phyloP scores from a whole-genome alignment of 768 basidiomycete genomes.

The Mycena crocata region DNA sequence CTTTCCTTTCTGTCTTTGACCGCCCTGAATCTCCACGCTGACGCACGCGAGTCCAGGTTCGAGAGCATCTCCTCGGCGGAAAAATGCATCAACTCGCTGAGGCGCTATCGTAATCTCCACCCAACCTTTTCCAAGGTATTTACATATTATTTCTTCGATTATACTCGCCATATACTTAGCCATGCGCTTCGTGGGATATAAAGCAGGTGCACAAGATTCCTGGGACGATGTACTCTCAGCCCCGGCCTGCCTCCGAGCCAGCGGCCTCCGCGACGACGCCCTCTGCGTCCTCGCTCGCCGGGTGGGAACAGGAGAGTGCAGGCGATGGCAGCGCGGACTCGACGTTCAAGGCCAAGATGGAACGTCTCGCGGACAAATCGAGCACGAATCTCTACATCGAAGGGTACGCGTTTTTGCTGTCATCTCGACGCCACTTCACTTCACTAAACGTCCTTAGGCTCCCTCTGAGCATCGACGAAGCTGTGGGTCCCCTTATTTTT shows the following conservation, averaged over 20 bases:
- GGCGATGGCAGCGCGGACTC: constrained; percentile 41
- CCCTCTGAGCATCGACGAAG: constrained; percentile 76
- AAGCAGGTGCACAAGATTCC: constrained; percentile 85
- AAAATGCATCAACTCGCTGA: constrained; percentile 76
- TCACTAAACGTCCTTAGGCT: constrained; percentile 51
- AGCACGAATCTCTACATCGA: constrained; percentile 89
- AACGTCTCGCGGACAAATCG: constrained; percentile 69
- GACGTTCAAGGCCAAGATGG: constrained; percentile 85
- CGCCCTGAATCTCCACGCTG: neutral
- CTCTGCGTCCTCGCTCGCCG: constrained; percentile 34
- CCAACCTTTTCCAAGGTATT: constrained; percentile 88
- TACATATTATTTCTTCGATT: constrained; percentile 12
- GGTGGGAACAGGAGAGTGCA: constrained; percentile 38
- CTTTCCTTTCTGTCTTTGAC: neutral
- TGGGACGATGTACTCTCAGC: constrained; percentile 71
- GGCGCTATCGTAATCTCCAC: constrained; percentile 81
- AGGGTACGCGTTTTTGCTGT: constrained; percentile 55
- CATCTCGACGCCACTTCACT: neutral
- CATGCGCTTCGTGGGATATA: neutral
- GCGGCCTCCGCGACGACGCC: constrained; percentile 26
- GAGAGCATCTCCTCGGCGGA: constrained; percentile 74
- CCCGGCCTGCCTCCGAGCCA: constrained; percentile 35
- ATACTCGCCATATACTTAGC: neutral
- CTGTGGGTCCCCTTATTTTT: constrained; percentile 49
- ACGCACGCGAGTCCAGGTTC: constrained; percentile 48